Percentiles rank a stretch among this genome's conserved stretches.
Conservation (phyloP, 352 stramenopile genomes). For the Pythium scleroteichum region DNA sequence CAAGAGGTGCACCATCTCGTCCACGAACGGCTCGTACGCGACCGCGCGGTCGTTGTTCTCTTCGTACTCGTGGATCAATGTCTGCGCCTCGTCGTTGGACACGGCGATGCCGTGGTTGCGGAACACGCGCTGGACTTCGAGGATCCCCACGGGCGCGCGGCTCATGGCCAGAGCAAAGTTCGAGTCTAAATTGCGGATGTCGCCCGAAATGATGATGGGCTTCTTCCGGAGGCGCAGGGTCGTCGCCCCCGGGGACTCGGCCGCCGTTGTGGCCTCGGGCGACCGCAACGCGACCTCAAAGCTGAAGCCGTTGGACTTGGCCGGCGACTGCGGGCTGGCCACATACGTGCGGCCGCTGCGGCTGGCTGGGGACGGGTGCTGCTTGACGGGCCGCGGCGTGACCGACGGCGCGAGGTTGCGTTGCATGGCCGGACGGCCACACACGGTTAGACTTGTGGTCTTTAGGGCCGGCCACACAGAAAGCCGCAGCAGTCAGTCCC, state of each 20-base stretch:
- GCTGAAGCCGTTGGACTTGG: slow-evolving; percentile 34
- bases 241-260: slow-evolving; percentile 24
- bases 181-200: slow-evolving; percentile 73
- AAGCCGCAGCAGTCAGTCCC: background rate
- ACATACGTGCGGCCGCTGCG: slow-evolving; percentile 54
- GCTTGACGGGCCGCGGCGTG: slow-evolving; percentile 60
- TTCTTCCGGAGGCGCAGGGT: slow-evolving; percentile 49
- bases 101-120: slow-evolving; percentile 47
- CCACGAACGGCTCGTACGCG: slow-evolving; percentile 60
- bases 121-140: slow-evolving; percentile 53
- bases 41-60: slow-evolving; percentile 73
- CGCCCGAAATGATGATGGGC: slow-evolving; percentile 57
- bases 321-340: slow-evolving; percentile 42
- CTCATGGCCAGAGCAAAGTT: slow-evolving; percentile 65
- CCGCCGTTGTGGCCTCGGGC: slow-evolving; percentile 29
- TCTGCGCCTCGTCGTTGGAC: slow-evolving; percentile 55
- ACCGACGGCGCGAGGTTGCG: slow-evolving; percentile 60
- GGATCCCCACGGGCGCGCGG: slow-evolving; percentile 38
- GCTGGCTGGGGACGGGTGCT: slow-evolving; percentile 11
- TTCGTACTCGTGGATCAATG: slow-evolving; percentile 69
- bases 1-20: slow-evolving; percentile 54
- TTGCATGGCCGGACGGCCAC: slow-evolving; percentile 8
- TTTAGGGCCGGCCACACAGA: background rate
- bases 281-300: slow-evolving; percentile 30
- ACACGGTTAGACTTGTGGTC: background rate